A percentile compares a stretch with the other conserved stretches of the same genome.
These are phyloP conservation scores for Eleusine indica DNA, from an alignment of 176 grass and related monocot genomes.

Conservation along the genomic window DNA sequence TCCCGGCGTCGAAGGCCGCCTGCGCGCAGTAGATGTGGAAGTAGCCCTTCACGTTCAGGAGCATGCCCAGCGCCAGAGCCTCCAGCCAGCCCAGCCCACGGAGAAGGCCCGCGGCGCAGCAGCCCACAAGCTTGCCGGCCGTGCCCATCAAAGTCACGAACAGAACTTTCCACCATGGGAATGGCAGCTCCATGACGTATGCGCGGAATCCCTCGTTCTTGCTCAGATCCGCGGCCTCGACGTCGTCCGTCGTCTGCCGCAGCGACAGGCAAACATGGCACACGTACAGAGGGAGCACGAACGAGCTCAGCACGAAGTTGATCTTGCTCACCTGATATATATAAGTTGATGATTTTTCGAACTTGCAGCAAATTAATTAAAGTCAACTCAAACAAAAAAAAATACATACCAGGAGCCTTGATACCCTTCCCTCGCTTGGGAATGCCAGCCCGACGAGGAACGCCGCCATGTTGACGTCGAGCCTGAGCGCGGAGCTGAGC, in stretches of 20 bases:
- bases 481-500: constrained; percentile 44
- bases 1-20: constrained; percentile 39
- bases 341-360: too few species aligned
- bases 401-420: constrained; percentile 37
- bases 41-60: constrained; percentile 83
- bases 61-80: constrained; percentile 63
- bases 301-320: constrained; percentile 68
- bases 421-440: constrained; percentile 62
- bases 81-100: constrained; percentile 54
- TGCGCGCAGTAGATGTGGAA: constrained; percentile 77
- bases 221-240: constrained; percentile 7
- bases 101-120: constrained; percentile 39
- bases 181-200: constrained; percentile 49
- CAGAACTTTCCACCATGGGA: constrained; percentile 53
- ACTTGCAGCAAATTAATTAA: too few species aligned
- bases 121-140: constrained; percentile 58
- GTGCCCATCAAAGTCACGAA: constrained; percentile 53
- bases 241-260: constrained; percentile 50
- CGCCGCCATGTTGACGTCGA: constrained; percentile 64
- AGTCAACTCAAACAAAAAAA: too few species aligned
- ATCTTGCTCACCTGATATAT: constrained; percentile 49
- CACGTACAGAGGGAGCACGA: constrained; percentile 68
- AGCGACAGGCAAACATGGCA: constrained; percentile 56
- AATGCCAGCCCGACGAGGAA: constrained; percentile 74
- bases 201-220: constrained; percentile 14